Evolutionary conservation across 228 moss, liverwort and hornwort species (phyloP), one percentile per base, ranked within the genome.

Genomic region (Sphagnum fallax): DNA sequence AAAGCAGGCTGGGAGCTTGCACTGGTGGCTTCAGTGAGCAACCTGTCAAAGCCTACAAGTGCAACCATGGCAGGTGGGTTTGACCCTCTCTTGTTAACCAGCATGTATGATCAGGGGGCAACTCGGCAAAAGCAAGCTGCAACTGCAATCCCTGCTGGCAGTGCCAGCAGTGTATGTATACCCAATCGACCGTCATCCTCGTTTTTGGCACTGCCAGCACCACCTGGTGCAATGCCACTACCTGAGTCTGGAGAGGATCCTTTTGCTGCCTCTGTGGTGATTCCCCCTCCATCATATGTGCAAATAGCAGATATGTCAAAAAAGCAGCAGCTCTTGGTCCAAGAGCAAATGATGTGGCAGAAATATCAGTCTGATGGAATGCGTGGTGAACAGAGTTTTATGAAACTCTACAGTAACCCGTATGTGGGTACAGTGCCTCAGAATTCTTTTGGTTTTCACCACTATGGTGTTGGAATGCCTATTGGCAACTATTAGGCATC

Each of bases 1-100:
- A 90, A 93, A 83, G 87, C 82, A 12, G 92, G 92, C 4, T 98
- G 98, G 98, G 98, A 98, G 72, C 87, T 98, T 55, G 98, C 98
- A 0, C 67, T 98, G 16, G 94, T 98, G 53, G 80, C 90, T 4
- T 93, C 94, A 15, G 87, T 81, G 13, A 94, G 90, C 53, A 87
- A 89, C 50, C 78, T 98, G n/a, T 82, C 94, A 0, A 85, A 87
- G 68, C 88, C 93, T 4, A 77, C 79, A 12, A 76, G 80, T n/a
- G 78, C 84, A 9, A 75, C 75, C 2, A 74, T 98, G 82, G 94
- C 98, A 6, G 98, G 98, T 67, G 98, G 98, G 3, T 98, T 98
- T 48, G 87, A 94, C 60, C 91, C 87, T 11, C 78, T 98, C 8
- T 87, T 98, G 7, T 73, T 98, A 70, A 88, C 91, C 57, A 98